These are phyloP conservation scores for Aureobasidium sp. DNA, from an alignment of 2,329 filamentous ascomycete species.

Conservation along the genomic window DNA sequence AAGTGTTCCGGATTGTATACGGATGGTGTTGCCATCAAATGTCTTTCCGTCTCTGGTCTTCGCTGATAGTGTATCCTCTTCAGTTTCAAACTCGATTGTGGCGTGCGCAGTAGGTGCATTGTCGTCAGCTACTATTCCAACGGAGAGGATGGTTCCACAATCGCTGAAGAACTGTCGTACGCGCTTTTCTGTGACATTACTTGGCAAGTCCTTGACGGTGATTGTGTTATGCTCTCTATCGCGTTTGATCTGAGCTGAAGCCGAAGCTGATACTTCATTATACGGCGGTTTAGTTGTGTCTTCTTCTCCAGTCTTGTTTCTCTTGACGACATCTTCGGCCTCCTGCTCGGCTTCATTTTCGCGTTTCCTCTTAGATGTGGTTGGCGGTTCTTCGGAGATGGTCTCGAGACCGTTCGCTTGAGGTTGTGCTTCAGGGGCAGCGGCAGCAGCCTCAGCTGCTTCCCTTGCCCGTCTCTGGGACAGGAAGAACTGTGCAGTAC, in stretches of 20 bases:
- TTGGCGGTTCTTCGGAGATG: slow-evolving; percentile 22
- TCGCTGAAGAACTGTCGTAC: slow-evolving; percentile 87
- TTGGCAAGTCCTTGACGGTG: slow-evolving; percentile 70
- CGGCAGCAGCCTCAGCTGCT: slow-evolving; percentile 56
- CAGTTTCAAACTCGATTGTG: slow-evolving; percentile 74
- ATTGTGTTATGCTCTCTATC: slow-evolving; percentile 88
- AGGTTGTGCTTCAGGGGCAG: slow-evolving; percentile 33
- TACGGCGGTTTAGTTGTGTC: slow-evolving; percentile 21
- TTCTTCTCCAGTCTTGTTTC: slow-evolving; percentile 48
- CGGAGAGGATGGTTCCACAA: slow-evolving; percentile 74
- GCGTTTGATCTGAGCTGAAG: slow-evolving; percentile 51
- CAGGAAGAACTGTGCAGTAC: slow-evolving; percentile 59
- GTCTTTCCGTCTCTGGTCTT: slow-evolving; percentile 74
- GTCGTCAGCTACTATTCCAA: slow-evolving; percentile 61
- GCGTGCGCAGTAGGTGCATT: slow-evolving; percentile 59
- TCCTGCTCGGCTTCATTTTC: slow-evolving; percentile 48
- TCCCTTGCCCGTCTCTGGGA: slow-evolving; percentile 59
- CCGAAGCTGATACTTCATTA: slow-evolving; percentile 30
- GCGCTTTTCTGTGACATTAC: slow-evolving; percentile 60
- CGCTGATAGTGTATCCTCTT: slow-evolving; percentile 75
- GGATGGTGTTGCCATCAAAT: slow-evolving; percentile 65
- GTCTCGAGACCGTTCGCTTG: slow-evolving; percentile 27
- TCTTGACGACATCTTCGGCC: slow-evolving; percentile 56
- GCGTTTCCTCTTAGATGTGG: slow-evolving; percentile 64
- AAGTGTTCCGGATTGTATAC: slow-evolving; percentile 65